Base-by-base conservation (phyloP, 1,284 basidiomycete species). In the Singerocomus inundabilis region DNA sequence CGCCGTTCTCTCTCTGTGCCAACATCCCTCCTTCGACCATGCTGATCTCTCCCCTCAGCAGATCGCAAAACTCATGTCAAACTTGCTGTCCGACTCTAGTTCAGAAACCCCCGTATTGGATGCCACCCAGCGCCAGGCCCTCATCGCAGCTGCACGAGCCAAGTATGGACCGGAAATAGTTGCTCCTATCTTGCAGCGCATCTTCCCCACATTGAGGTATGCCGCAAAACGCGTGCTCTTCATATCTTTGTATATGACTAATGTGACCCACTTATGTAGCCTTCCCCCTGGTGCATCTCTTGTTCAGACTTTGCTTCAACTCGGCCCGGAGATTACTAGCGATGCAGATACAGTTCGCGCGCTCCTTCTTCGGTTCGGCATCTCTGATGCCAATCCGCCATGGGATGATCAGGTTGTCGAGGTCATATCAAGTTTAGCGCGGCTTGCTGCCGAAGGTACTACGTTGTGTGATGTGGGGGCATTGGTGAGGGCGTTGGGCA, bases 21-120 rank as follows among this genome's bases (percentile, higher is more conserved):
- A 88, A 56, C 82, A 81, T 46, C 85, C 87, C 12, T 82, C 81
- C 24, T 89, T 90, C 60, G 88, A 93, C 68, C 81, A 89, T 59
- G 83, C 84, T 34, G 90, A 92, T 68, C 73, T 93, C 49, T 80
- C 79, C 25, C 83, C 84, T 16, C 76, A 77, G 47, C 88, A 92
- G 62, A 75, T 89, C 49, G 80, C 83, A 51, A 88, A 88, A 70
- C 75, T 94, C 58, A 79, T 93, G 71, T 77, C 84, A 47, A 89
- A 91, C 67, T 75, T 94, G 51, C 78, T 94, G 54, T 85, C 79
- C 33, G 82, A 88, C 62, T 72, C 80, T 10, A 76, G 80, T 12
- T 66, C 73, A 38, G 88, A 91, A 56, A 70, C 78, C 16, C 85
- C 88, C 40, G 70, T 85, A 33, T 69, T 92, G 52, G 88, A 90